phyloP scores from a whole-genome alignment of 192 early-diverging fungal genomes.

The Mortierella antarctica region DNA sequence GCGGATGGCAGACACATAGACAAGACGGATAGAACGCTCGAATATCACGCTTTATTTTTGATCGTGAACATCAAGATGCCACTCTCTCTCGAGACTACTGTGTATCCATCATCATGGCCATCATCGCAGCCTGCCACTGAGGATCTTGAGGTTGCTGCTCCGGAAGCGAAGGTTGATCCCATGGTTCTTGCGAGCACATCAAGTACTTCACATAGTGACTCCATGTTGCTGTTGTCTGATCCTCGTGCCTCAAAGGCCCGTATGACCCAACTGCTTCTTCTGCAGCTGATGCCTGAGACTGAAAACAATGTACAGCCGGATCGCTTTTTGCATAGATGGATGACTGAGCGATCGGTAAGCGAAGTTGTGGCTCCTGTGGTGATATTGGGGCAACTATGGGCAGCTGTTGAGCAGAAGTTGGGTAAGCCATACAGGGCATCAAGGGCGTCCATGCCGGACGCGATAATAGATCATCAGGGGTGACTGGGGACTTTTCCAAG shows the following conservation, averaged over 20 bases:
- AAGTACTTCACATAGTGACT: too few species aligned
- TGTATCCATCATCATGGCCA: slow-evolving; percentile 46
- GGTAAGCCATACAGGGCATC: not conserved
- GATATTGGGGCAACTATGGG: not conserved
- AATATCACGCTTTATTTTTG: too few species aligned
- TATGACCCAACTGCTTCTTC: too few species aligned
- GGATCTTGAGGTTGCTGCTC: slow-evolving; percentile 14
- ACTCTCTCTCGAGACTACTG: not conserved
- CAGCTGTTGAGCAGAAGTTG: not conserved
- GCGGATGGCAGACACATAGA: too few species aligned
- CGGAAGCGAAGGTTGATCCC: not conserved
- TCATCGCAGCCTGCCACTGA: slow-evolving; percentile 50
- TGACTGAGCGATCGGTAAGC: too few species aligned
- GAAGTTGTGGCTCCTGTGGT: too few species aligned
- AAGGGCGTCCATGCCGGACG: slow-evolving; percentile 33
- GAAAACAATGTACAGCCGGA: too few species aligned
- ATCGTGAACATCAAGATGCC: not conserved
- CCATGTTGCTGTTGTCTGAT: not conserved
- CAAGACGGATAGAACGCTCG: too few species aligned
- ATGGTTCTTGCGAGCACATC: not conserved
- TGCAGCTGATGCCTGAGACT: too few species aligned
- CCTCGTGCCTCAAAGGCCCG: too few species aligned
- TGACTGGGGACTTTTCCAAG: slow-evolving; percentile 10
- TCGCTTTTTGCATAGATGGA: too few species aligned
- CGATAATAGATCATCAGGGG: slow-evolving; percentile 15